A percentile compares a stretch with the other conserved stretches of the same genome.
Conservation (phyloP, 257 asterid genomes). For the Solanum megistacrolobum region DNA sequence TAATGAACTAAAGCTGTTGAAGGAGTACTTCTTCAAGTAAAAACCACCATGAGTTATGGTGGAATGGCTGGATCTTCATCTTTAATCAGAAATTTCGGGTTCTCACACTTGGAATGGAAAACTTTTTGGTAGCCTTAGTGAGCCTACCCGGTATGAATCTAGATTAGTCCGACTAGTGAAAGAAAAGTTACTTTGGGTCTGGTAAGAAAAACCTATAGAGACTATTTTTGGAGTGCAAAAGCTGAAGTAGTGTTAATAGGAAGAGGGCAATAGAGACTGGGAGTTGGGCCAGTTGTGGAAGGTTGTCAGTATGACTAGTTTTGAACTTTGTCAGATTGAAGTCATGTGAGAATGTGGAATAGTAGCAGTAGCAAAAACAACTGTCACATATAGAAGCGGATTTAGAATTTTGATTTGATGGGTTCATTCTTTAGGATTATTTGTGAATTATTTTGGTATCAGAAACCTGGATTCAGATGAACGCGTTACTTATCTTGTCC, state of each 20-base stretch:
- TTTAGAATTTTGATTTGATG: not conserved
- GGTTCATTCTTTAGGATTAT: not conserved
- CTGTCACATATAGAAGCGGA: not conserved
- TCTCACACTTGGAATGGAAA: not conserved
- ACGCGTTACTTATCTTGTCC: not conserved
- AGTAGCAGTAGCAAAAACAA: not conserved
- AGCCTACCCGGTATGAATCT: not conserved
- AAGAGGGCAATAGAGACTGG: not conserved
- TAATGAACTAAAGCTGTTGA: not conserved
- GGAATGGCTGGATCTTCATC: not conserved
- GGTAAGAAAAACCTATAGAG: not conserved
- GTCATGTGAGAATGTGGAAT: slow-evolving; percentile 38
- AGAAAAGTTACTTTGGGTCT: not conserved
- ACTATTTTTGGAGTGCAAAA: not conserved
- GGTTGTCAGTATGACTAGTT: not conserved
- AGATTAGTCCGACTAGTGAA: not conserved
- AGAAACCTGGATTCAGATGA: not conserved
- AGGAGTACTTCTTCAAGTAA: not conserved
- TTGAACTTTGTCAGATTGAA: slow-evolving; percentile 32
- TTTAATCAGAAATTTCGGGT: not conserved
- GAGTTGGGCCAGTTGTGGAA: not conserved
- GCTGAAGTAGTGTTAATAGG: not conserved
- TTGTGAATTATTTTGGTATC: not conserved
- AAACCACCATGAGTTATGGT: not conserved
- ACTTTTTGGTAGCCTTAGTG: not conserved